Base-by-base conservation (phyloP, 306 rosid genomes). In the Cucumis cinereus region DNA sequence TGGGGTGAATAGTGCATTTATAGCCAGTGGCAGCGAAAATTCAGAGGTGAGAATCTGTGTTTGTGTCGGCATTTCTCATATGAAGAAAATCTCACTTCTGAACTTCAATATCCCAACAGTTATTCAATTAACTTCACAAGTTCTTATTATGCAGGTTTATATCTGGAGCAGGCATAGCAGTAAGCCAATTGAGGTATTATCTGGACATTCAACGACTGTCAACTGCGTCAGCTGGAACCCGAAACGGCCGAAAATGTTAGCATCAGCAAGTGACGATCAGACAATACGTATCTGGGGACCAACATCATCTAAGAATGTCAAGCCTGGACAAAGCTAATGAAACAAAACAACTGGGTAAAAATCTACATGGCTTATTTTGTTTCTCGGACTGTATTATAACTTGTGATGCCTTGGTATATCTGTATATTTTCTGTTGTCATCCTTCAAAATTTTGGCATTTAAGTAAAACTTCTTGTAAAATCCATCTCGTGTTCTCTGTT, bases 171-270 rank as follows among this genome's bases (percentile, higher is more conserved):
- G 88, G 69, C 80, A 66, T 73, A 85, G 80, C 77, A 49, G 87
- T 12, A 79, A 33, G 61, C 97, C 96, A 23, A 81, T 94, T 17
- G 96, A 91, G 86, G 88, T 91, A 77, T 85, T 94, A 79, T 79
- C 80, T 11, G 97, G 97, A 82, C 97, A 91, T 75, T 81, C 78
- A 43, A 76, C 78, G 84, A 94, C 97, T 35, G 96, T 94, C 84
- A 94, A 94, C 78, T 87, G 90, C 80, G 98, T 94, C 60, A 94
- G 98, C 85, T 94, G 97, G 98, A 94, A 94, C 67, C 94, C 90
- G 28, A 83, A 61, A 79, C 86, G 89, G 81, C 96, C 89, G 64
- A 89, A 85, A 71, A 91, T 94, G 98, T 80, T 94, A 82, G 96
- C 96, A 56, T 94, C 98, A 26, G 97, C 95, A 0, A 94, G 98